These are phyloP conservation scores for Pestalotiopsis sp. DNA, from an alignment of 2,329 filamentous ascomycete species.

Conservation along the genomic window DNA sequence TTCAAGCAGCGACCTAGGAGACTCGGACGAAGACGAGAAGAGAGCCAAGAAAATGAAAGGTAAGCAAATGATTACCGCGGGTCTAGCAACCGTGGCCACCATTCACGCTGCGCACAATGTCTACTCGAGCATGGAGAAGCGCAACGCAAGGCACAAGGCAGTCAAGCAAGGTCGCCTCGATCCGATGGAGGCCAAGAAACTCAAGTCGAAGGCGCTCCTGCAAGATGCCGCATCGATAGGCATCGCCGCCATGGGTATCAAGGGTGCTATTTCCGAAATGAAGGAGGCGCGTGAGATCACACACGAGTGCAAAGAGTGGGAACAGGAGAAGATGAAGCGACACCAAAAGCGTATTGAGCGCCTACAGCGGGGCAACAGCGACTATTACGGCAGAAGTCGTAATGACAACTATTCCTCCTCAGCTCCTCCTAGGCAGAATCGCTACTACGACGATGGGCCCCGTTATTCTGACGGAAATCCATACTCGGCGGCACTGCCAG, in stretches of 20 bases:
- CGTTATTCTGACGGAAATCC: constrained; percentile 51
- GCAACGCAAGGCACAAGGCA: constrained; percentile 54
- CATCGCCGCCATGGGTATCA: constrained; percentile 60
- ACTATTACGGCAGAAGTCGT: constrained; percentile 39
- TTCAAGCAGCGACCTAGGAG: constrained; percentile 58
- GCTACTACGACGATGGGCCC: constrained; percentile 46
- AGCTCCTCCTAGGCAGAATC: constrained; percentile 40
- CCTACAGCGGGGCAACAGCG: constrained; percentile 29
- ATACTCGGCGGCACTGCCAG: constrained; percentile 45
- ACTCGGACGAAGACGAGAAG: constrained; percentile 60
- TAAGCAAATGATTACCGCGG: constrained; percentile 63
- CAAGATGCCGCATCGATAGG: constrained; percentile 63
- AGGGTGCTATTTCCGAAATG: constrained; percentile 57
- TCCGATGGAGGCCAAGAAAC: constrained; percentile 54
- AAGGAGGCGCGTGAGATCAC: constrained; percentile 56
- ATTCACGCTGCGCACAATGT: constrained; percentile 63
- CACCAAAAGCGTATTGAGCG: constrained; percentile 50
- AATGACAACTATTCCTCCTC: constrained; percentile 48
- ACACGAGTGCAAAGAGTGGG: constrained; percentile 52
- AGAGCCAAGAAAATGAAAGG: constrained; percentile 60
- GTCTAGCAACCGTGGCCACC: constrained; percentile 60
- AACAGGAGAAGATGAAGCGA: constrained; percentile 50
- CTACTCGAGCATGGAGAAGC: constrained; percentile 62
- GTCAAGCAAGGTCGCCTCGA: constrained; percentile 57
- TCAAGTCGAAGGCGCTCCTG: constrained; percentile 59